phyloP scores from a whole-genome alignment of 352 stramenopile species.

The Phytophthora citricola region DNA sequence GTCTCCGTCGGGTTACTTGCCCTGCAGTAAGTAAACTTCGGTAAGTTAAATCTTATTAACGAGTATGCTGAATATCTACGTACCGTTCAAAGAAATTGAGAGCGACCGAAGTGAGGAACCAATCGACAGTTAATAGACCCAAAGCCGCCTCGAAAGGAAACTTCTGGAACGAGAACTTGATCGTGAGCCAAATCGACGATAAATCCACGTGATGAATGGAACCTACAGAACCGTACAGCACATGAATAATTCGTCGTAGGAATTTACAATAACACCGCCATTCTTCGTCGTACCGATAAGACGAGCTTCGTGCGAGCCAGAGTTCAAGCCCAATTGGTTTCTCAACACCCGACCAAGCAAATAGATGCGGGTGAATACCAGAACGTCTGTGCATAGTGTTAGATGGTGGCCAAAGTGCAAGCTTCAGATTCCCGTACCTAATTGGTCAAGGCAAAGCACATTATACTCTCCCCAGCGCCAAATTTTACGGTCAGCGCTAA shows the following conservation, averaged over 20 bases:
- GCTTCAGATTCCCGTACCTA: conserved; percentile 34
- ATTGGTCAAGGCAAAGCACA: conserved; percentile 54
- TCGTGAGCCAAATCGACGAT: conserved; percentile 65
- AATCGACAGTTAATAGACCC: conserved; percentile 51
- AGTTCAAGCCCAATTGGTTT: conserved; percentile 54
- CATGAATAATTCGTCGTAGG: background rate
- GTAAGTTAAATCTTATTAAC: background rate
- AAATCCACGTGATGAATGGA: conserved; percentile 65
- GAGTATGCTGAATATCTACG: background rate
- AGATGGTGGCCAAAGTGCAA: background rate
- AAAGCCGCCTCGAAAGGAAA: conserved; percentile 50
- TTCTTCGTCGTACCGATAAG: conserved; percentile 35
- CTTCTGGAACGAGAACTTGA: conserved; percentile 67
- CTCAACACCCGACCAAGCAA: conserved; percentile 58
- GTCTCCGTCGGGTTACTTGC: conserved; percentile 51
- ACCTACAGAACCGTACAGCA: conserved; percentile 16
- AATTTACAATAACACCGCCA: background rate
- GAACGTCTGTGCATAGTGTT: conserved; percentile 34
- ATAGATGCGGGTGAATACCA: conserved; percentile 63
- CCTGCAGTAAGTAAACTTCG: conserved; percentile 15
- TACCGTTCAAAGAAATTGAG: conserved; percentile 70
- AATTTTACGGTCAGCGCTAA: conserved; percentile 37
- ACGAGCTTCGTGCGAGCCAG: conserved; percentile 43
- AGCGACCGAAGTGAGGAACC: conserved; percentile 58
- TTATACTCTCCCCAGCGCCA: conserved; percentile 33